phyloP scores from a whole-genome alignment of 2,329 filamentous ascomycete species.

The Colletotrichum tabaci region DNA sequence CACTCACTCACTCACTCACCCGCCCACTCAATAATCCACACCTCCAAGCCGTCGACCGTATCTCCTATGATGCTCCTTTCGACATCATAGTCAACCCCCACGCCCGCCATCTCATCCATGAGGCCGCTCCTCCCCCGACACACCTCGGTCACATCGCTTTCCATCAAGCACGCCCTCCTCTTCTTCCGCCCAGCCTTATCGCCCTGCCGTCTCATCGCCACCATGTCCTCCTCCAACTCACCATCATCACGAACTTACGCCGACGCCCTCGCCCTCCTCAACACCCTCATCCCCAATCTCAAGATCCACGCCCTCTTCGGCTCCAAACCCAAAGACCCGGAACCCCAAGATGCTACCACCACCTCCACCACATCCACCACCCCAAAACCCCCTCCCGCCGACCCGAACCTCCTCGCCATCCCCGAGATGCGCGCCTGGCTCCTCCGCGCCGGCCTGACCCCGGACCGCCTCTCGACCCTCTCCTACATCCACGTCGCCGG shows the following conservation, averaged over 20 bases:
- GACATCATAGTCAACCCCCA: background rate
- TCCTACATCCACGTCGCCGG: constrained; percentile 75
- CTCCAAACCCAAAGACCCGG: background rate
- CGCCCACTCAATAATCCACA: background rate
- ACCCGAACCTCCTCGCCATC: constrained; percentile 63
- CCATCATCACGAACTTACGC: constrained; percentile 36
- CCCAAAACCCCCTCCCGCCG: background rate
- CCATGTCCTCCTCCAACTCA: constrained; percentile 14
- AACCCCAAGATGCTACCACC: background rate
- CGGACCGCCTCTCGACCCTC: constrained; percentile 58
- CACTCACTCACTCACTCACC: no score
- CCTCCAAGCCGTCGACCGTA: background rate
- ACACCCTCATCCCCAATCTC: constrained; percentile 43
- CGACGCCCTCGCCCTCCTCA: constrained; percentile 38
- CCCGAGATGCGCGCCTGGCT: constrained; percentile 87
- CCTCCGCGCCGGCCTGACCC: constrained; percentile 78
- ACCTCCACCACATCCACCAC: background rate
- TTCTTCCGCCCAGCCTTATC: background rate
- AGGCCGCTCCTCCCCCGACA: background rate
- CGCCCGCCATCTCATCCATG: background rate
- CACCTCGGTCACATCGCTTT: background rate
- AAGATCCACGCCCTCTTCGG: constrained; percentile 42
- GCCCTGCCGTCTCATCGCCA: background rate
- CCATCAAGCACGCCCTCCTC: background rate
- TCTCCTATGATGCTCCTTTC: constrained; percentile 5